Evolutionary conservation across 345 rosid species (phyloP).

Genomic region (Bruguiera gymnorhiza): DNA sequence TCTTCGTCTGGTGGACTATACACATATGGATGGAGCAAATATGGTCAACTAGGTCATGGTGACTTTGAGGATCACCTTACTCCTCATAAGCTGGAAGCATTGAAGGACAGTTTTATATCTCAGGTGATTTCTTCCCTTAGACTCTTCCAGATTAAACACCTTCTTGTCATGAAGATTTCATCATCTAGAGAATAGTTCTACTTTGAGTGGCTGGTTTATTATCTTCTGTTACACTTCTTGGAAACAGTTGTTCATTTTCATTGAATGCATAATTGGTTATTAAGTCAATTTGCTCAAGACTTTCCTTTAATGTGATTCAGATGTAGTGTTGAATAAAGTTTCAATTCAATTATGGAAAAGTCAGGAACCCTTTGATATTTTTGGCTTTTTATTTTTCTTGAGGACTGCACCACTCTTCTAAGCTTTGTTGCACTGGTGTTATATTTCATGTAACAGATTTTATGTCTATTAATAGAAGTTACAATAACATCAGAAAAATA

Average conservation of each 20-base stretch:
- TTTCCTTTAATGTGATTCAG: no score
- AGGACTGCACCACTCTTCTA: no score
- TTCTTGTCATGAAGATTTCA: background rate
- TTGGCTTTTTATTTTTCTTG: no score
- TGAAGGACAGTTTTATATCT: slow-evolving; percentile 53
- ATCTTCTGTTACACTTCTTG: no score
- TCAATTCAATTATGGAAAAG: background rate
- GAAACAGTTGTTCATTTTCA: background rate
- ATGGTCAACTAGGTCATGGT: slow-evolving; percentile 97
- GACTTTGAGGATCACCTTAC: slow-evolving; percentile 85
- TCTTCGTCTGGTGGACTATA: slow-evolving; percentile 70
- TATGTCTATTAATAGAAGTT: no score
- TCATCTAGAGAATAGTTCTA: no score
- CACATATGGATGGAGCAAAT: slow-evolving; percentile 97
- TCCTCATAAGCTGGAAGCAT: slow-evolving; percentile 81
- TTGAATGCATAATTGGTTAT: background rate
- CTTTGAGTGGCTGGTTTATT: no score
- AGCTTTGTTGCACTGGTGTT: no score
- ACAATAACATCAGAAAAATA: no score
- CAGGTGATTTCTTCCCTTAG: slow-evolving; percentile 49
- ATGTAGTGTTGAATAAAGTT: background rate
- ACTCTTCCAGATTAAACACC: background rate
- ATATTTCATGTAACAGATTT: no score
- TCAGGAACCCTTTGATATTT: no score
- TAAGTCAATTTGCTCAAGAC: background rate